Base-by-base conservation (phyloP, 2,329 filamentous ascomycete genomes). In the Xylaria digitata region DNA sequence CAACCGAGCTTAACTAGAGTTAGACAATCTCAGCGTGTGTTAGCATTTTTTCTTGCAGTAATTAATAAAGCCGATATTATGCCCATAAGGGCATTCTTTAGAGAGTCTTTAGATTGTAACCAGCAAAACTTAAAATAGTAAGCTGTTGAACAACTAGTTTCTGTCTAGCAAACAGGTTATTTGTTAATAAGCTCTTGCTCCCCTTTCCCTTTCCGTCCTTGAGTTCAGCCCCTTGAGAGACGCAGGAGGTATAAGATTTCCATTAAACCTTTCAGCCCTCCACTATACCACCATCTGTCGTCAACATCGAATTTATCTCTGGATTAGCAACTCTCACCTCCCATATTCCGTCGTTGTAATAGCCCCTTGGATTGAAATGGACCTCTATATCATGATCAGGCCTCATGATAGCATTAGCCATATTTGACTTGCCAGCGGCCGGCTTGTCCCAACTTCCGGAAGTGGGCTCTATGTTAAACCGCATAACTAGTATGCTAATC, bases 401-500 rank as follows among this genome's bases (percentile, higher is more conserved):
- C 34, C 23, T 34, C 54, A 46, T 30, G 42, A 57, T 46, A 46
- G 17, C 40, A 46, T 46, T 57, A 32, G 54, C 40, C 40, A 57
- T 17, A 57, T 57, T 57, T 17, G 42, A 34, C n/a, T 45, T 32
- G 0, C 26, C 54, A 21, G 42, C 23, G 6, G 23, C 11, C 3
- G 54, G 54, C 54, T 21, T 13, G 3, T 46, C 9, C 54, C 42
- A 57, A 2, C 17, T 7, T 34, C 54, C 42, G 1, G 23, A 57
- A 34, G 17, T n/a, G 8, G 54, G 54, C 23, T 34, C 42, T 3
- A 57, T 32, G 40, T 60, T 30, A 19, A 50, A 60, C 17, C 48
- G 30, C 57, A 60, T 60, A 19, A 30, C 57, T n/a, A 60, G 37
- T 32, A 60, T 60, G 19, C 45, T 60, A 21, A 52, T 60, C 57